Conservation (phyloP, 768 basidiomycete species). For the Mycena sanguinolenta region DNA sequence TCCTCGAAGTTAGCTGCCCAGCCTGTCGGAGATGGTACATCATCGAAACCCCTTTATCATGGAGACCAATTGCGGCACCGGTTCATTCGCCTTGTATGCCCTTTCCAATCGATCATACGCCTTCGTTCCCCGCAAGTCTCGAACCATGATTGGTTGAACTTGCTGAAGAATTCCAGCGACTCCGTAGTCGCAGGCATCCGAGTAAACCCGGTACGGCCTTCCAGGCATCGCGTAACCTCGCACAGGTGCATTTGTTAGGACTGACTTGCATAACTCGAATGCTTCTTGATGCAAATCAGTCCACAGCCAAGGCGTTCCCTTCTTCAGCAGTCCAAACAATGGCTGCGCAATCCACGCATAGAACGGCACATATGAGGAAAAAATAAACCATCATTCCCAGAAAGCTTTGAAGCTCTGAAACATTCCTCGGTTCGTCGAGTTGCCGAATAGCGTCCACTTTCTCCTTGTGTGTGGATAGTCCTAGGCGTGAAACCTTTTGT, state of each 20-base stretch:
- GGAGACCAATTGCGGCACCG: neutral
- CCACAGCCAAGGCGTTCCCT: conserved; percentile 42
- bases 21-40: neutral
- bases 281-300: conserved; percentile 40
- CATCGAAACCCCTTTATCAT: neutral
- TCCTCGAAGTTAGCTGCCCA: conserved; percentile 23
- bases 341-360: conserved; percentile 50
- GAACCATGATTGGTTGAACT: conserved; percentile 44
- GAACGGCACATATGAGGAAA: conserved; percentile 49
- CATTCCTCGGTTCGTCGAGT: conserved; percentile 42
- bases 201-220: conserved; percentile 49
- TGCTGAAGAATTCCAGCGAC: conserved; percentile 47
- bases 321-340: conserved; percentile 48
- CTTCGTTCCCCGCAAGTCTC: conserved; percentile 44
- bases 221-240: conserved; percentile 44
- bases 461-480: too few relatives aligned
- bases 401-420: conserved; percentile 45
- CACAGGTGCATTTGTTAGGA: conserved; percentile 47
- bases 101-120: conserved; percentile 40
- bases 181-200: conserved; percentile 48
- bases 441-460: conserved; percentile 51
- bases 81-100: conserved; percentile 36
- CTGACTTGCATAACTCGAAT: conserved; percentile 44
- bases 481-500: too few relatives aligned
- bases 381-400: too few relatives aligned